phyloP scores from a whole-genome alignment of 208 protist species.

The Crithidia bombi region DNA sequence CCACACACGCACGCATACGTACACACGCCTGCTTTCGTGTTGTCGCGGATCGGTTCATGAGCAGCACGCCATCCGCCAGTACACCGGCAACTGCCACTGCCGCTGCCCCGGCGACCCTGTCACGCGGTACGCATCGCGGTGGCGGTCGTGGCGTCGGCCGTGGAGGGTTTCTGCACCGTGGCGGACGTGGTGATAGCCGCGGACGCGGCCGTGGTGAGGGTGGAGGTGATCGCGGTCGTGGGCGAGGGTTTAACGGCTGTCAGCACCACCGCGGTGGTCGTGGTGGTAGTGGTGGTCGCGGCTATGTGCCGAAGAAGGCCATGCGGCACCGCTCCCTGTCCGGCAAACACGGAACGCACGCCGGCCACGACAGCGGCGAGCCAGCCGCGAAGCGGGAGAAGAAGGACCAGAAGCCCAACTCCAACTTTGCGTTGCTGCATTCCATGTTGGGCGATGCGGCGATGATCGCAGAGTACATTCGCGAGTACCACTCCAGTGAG shows the following conservation, averaged over 20 bases:
- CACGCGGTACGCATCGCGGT: constrained; percentile 8
- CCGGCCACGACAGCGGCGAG: constrained; percentile 20
- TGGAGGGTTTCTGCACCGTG: not conserved
- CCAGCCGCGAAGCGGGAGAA: constrained; percentile 31
- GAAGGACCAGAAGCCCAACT: constrained; percentile 53
- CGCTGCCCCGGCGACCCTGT: not conserved
- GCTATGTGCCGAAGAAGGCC: constrained; percentile 5
- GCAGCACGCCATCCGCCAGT: not conserved
- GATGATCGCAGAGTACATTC: constrained; percentile 65
- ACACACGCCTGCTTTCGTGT: no score
- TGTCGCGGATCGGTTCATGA: not conserved
- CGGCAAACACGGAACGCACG: constrained; percentile 34
- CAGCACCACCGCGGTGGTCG: not conserved
- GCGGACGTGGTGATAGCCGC: constrained; percentile 1
- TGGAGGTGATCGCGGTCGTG: constrained; percentile 11
- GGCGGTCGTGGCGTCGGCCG: not conserved
- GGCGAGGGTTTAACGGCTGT: not conserved
- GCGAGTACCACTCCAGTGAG: constrained; percentile 45
- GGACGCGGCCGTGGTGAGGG: constrained; percentile 16
- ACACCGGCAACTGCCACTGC: not conserved
- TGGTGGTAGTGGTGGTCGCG: constrained; percentile 14
- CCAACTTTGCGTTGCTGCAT: constrained; percentile 62
- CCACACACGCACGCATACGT: no score
- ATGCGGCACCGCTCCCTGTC: constrained; percentile 34
- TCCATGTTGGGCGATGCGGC: constrained; percentile 47